Conservation (phyloP, 2,329 filamentous ascomycete genomes). For the Fusarium xylarioides region DNA sequence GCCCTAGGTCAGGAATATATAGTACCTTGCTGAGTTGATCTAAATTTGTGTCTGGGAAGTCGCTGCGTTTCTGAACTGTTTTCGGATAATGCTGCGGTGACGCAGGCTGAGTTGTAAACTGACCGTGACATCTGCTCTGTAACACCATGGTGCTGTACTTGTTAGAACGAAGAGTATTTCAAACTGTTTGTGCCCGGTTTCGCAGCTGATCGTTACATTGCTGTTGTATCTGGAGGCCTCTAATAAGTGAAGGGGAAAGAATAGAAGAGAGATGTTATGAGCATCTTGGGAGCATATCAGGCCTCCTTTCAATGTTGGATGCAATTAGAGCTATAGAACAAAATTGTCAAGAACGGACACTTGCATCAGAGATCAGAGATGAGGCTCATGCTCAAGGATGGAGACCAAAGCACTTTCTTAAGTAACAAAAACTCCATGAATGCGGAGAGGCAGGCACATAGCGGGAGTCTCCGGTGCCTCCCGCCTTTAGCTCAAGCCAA, state of each 20-base stretch:
- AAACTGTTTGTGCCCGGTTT: too few species aligned
- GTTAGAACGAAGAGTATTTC: not conserved
- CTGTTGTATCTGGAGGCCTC: not conserved
- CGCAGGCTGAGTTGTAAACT: not conserved
- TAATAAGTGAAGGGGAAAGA: not conserved
- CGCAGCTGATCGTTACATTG: not conserved
- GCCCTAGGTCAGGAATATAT: too few species aligned
- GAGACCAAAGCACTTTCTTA: not conserved
- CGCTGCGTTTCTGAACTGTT: not conserved
- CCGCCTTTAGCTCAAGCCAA: conserved; percentile 6
- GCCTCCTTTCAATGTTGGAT: not conserved
- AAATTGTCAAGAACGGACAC: not conserved
- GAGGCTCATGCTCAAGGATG: not conserved
- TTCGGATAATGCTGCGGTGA: not conserved
- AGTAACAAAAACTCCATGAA: not conserved
- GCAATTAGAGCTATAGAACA: not conserved
- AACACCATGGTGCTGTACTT: not conserved
- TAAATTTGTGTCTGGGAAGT: not conserved
- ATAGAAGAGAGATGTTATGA: not conserved
- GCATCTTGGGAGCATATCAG: not conserved
- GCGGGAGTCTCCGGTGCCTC: conserved; percentile 11
- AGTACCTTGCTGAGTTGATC: not conserved
- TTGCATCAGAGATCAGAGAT: not conserved
- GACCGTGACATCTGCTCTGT: not conserved
- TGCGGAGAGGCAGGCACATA: not conserved